A percentile compares a stretch with the other conserved stretches of the same genome.
phyloP scores from a whole-genome alignment of 257 asterid species.

The Plantago elongata region DNA sequence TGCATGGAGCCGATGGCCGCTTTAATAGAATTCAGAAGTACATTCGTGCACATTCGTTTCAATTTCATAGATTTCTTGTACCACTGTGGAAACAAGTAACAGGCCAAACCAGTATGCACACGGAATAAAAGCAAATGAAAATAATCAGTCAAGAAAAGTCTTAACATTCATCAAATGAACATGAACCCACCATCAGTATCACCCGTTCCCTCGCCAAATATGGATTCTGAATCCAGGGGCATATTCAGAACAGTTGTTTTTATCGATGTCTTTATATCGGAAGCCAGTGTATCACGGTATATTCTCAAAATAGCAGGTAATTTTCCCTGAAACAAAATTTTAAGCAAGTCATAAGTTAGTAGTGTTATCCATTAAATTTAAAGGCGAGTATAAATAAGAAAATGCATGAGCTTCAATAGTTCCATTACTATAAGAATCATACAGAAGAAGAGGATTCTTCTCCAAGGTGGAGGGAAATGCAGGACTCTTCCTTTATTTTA shows the following conservation, averaged over 20 bases:
- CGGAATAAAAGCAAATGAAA: background rate
- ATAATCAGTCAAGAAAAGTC: constrained; percentile 14
- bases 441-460: too few relatives aligned
- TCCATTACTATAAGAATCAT: too few relatives aligned
- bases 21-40: background rate
- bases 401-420: background rate
- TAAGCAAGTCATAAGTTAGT: constrained; percentile 15
- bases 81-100: background rate
- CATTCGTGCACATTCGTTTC: too few relatives aligned
- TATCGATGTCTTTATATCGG: constrained; percentile 83
- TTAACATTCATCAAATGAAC: constrained; percentile 15
- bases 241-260: constrained; percentile 71
- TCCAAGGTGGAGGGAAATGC: too few relatives aligned
- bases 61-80: background rate
- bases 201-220: constrained; percentile 67
- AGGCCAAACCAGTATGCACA: constrained; percentile 3
- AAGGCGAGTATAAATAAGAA: background rate
- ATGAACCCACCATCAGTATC: constrained; percentile 76
- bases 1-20: background rate
- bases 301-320: constrained; percentile 90
- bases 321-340: constrained; percentile 61
- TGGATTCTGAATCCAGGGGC: constrained; percentile 73
- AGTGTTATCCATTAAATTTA: background rate
- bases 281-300: constrained; percentile 82
- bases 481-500: too few relatives aligned